Conservation (phyloP, 1,284 basidiomycete species). For the Trametes versicolor region DNA sequence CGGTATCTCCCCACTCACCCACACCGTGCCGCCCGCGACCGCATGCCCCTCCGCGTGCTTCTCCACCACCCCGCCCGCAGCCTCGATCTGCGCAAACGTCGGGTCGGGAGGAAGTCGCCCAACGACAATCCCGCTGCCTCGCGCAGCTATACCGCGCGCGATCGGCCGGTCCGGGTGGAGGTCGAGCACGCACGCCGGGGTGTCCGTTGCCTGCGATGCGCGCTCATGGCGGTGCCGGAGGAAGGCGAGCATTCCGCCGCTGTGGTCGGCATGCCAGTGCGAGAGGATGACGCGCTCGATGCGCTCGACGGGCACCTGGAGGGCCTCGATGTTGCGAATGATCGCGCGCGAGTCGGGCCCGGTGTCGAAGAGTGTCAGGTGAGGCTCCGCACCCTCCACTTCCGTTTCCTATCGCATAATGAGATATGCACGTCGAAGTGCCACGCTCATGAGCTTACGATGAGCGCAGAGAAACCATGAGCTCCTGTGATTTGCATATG, state of each 20-base stretch:
- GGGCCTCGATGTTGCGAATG: slow-evolving; percentile 71
- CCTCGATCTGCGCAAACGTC: slow-evolving; percentile 70
- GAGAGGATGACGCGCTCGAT: slow-evolving; percentile 77
- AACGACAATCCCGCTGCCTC: slow-evolving; percentile 57
- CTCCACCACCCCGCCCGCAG: slow-evolving; percentile 65
- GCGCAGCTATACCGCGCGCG: slow-evolving; percentile 77
- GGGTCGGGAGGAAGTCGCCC: slow-evolving; percentile 75
- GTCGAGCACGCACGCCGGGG: slow-evolving; percentile 65
- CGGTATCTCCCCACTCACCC: slow-evolving; percentile 84
- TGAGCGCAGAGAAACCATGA: slow-evolving; percentile 82
- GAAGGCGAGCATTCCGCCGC: slow-evolving; percentile 75
- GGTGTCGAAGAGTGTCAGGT: slow-evolving; percentile 78
- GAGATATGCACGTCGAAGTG: neutral
- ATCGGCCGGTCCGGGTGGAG: slow-evolving; percentile 80
- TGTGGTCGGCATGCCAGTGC: slow-evolving; percentile 89
- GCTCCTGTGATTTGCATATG: slow-evolving; percentile 59
- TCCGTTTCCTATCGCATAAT: slow-evolving; percentile 45
- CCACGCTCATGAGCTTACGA: slow-evolving; percentile 55
- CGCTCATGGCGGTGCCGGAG: slow-evolving; percentile 53
- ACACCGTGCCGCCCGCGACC: slow-evolving; percentile 68
- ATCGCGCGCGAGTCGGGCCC: slow-evolving; percentile 81
- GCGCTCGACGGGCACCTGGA: slow-evolving; percentile 62
- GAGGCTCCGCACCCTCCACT: slow-evolving; percentile 47
- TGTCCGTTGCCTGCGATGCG: slow-evolving; percentile 9
- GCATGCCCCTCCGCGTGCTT: slow-evolving; percentile 66